Evolutionary conservation across 352 stramenopile genomes (phyloP), one percentile per base, ranked within the genome.

Genomic region (Achlya hypogyna): DNA sequence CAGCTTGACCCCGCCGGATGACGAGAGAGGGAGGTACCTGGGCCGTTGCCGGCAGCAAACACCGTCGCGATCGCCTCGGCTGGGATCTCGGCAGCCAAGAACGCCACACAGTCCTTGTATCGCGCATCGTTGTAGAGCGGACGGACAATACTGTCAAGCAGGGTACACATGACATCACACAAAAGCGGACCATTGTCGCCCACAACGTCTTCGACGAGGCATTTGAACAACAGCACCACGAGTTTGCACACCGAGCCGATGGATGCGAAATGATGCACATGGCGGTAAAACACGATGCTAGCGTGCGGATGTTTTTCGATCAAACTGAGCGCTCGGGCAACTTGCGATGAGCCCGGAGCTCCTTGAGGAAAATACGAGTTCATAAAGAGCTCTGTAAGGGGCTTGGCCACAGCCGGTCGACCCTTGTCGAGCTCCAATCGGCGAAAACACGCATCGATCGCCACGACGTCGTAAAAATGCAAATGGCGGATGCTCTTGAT

Each of bases 401-500:
- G 80, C 40, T 92, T 92, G 51, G 81, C 75, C 16, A 89, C 81
- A 28, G 79, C 27, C 6, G 75, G 72, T 5, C 72, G 77, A 23
- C 81, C 77, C 4, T 73, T 77, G 47, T 95, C 86, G 53, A 87
- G 70, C 5, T 92, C 78, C 49, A 95, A 72, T 0, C 86, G 86
- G 38, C 78, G 76, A 29, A 95, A 75, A 23, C 92, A 72, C 47
- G 91, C 76, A 32, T 91, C 82, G 12, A 95, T 79, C 5, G 82
- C 70, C 28, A 92, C 86, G 27, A 95, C 77, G 25, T 95, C 83
- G 74, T 93, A 95, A 42, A 95, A 95, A 60, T 92, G 84, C 59
- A 95, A 64, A 65, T 89, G 85, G 16, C 86, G 78, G 59, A 95
- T 92, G 65, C 84, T 95, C 69, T 95, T 95, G 72, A 95, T 86